Evolutionary conservation across 768 basidiomycete genomes (phyloP), one percentile per base, ranked within the genome.

Genomic region (Pisolithus orientalis): DNA sequence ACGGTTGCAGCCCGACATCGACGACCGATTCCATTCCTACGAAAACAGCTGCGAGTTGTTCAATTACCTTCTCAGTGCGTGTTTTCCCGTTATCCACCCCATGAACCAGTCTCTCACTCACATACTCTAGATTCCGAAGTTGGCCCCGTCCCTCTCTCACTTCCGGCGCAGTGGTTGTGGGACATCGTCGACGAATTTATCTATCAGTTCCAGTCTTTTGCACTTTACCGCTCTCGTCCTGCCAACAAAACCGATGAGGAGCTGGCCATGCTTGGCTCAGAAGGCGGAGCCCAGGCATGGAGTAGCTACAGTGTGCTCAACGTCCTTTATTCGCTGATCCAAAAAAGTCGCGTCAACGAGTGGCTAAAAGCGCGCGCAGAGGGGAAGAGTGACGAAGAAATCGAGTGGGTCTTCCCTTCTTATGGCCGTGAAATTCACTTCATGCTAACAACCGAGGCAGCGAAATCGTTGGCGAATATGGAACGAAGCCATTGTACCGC

Each of bases 81-180:
- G 7, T 5, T 2, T 14, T 28, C 13, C 14, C 40, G 52, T 52
- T 39, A 29, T 32, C 54, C 27, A 21, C 11, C 3, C 25, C 17
- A 14, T 4, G 24, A 14, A 34, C 27, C n/a, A n/a, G 5, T 34
- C 17, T 43, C 50, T 52, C 27, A 49, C 17, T 52, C 27, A 49
- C 17, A 34, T 9, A 7, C 29, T 28, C 7, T 59, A 93, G 93
- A 98, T 69, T 94, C 93, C 10, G 93, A 96, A 54, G 90, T 88
- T 0, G 46, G 64, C 0, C 95, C 95, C 2, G 93, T 97, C 0
- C 70, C 84, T n/a, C 83, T 98, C 47, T 85, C 94, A 55, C 83
- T 99, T 24, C 95, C 95, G 0, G 91, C 94, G 54, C 94, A 96
- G 67, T 99, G 95, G 95, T 72, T 99, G 7, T 98, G 94, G 92